Conservation (phyloP, 192 early-diverging fungal genomes). For the Coemansia aciculifera region DNA sequence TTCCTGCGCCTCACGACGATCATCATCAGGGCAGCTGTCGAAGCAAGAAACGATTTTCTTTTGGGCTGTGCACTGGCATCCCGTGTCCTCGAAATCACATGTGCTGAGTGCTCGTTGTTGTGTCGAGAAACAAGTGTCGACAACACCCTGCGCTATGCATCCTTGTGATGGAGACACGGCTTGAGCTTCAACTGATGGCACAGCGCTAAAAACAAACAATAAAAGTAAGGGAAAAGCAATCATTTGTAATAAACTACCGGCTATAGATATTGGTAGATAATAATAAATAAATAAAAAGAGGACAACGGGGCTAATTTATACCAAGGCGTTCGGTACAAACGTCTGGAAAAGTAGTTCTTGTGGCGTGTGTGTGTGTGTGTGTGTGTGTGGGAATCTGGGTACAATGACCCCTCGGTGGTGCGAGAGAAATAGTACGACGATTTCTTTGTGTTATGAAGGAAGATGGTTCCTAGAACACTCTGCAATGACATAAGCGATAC, state of each 20-base stretch:
- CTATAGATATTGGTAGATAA: too few species aligned
- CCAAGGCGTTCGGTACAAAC: too few species aligned
- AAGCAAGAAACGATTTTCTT: constrained; percentile 40
- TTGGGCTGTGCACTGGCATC: constrained; percentile 54
- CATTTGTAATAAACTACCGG: neutral
- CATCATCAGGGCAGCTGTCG: constrained; percentile 48
- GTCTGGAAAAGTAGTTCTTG: too few species aligned
- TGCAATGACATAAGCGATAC: too few species aligned
- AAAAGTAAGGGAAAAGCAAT: neutral
- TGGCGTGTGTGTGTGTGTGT: too few species aligned
- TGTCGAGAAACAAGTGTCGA: constrained; percentile 35
- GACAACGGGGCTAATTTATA: too few species aligned
- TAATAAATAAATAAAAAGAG: too few species aligned
- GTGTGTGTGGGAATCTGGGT: too few species aligned
- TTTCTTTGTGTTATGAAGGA: too few species aligned
- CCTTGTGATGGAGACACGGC: neutral
- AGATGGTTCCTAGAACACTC: too few species aligned
- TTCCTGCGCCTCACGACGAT: constrained; percentile 23
- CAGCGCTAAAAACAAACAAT: neutral
- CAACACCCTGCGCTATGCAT: constrained; percentile 43
- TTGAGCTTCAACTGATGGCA: neutral
- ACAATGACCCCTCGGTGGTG: too few species aligned
- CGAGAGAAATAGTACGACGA: too few species aligned
- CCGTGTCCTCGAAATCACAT: constrained; percentile 53
- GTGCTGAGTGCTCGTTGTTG: constrained; percentile 25